Conservation (phyloP, 2,329 filamentous ascomycete genomes). For the Calonectria hongkongensis region DNA sequence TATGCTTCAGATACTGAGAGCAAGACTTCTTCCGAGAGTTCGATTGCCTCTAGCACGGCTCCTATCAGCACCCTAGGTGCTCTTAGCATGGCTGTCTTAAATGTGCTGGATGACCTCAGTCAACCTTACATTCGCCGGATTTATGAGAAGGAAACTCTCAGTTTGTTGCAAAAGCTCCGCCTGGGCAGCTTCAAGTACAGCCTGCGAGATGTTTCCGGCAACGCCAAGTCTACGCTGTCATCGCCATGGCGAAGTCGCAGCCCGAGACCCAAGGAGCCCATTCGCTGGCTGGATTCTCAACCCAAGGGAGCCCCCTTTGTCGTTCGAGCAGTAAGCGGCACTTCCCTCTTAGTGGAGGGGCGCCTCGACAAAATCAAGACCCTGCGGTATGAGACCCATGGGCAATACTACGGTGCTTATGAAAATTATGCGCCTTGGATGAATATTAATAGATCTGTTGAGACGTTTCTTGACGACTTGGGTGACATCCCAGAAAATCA, state of each 20-base stretch:
- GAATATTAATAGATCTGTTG: not conserved
- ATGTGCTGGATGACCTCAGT: not conserved
- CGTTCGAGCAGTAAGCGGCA: not conserved
- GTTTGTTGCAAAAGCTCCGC: not conserved
- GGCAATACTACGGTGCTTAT: not conserved
- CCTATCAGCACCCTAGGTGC: not conserved
- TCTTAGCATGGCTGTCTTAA: not conserved
- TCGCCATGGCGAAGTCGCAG: not conserved
- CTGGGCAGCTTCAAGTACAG: not conserved
- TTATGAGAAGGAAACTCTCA: not conserved
- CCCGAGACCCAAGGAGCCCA: not conserved
- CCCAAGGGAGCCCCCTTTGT: not conserved
- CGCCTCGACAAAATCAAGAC: not conserved
- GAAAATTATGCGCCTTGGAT: not conserved
- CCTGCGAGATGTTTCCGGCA: not conserved
- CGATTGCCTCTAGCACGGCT: not conserved
- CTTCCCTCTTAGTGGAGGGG: not conserved
- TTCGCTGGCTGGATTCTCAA: not conserved
- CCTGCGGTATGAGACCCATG: not conserved
- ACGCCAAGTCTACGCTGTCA: not conserved
- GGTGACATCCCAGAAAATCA: not conserved
- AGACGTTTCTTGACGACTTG: conserved; percentile 5
- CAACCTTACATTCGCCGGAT: not conserved
- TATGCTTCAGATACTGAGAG: too few species aligned
- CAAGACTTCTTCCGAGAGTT: not conserved